These are phyloP conservation scores for Emericellopsis cladophorae DNA, from an alignment of 2,329 filamentous ascomycete genomes.

Conservation along the genomic window DNA sequence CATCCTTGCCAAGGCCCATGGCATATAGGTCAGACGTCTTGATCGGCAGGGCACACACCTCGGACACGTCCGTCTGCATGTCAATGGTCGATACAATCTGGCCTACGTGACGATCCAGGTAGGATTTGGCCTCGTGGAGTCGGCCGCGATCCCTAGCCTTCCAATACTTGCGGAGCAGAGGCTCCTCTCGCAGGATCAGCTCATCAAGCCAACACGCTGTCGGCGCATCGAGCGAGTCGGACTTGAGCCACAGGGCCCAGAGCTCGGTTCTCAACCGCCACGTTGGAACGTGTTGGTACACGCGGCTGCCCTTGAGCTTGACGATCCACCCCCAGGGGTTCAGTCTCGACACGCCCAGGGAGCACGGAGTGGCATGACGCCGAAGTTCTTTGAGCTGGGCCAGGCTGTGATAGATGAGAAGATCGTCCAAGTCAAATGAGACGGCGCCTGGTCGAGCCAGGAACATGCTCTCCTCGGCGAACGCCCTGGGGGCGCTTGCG, in stretches of 20 bases:
- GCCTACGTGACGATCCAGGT: conserved; percentile 23
- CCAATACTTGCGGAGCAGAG: conserved; percentile 31
- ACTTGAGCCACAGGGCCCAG: conserved; percentile 35
- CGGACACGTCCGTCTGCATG: conserved; percentile 22
- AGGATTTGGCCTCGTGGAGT: conserved; percentile 25
- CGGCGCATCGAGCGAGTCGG: conserved; percentile 30
- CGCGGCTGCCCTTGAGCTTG: conserved; percentile 11
- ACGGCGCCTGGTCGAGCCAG: conserved; percentile 13
- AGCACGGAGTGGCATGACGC: conserved; percentile 7
- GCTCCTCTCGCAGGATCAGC: conserved; percentile 30
- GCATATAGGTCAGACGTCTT: conserved; percentile 24
- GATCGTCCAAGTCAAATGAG: conserved; percentile 19
- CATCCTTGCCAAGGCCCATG: conserved; percentile 27
- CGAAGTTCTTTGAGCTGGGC: conserved; percentile 13
- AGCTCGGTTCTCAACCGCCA: conserved; percentile 33
- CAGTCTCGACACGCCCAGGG: conserved; percentile 9
- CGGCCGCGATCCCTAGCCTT: conserved; percentile 25
- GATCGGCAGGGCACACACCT: conserved; percentile 23
- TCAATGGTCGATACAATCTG: conserved; percentile 23
- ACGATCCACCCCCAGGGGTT: conserved; percentile 11
- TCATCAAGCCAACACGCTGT: conserved; percentile 37
- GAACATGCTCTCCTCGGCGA: conserved; percentile 15
- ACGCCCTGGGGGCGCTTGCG: conserved; percentile 10
- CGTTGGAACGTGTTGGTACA: conserved; percentile 25
- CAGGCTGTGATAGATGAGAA: conserved; percentile 18